Evolutionary conservation across 164 flowering plant species (phyloP).

Genomic region (Liriodendron chinense): DNA sequence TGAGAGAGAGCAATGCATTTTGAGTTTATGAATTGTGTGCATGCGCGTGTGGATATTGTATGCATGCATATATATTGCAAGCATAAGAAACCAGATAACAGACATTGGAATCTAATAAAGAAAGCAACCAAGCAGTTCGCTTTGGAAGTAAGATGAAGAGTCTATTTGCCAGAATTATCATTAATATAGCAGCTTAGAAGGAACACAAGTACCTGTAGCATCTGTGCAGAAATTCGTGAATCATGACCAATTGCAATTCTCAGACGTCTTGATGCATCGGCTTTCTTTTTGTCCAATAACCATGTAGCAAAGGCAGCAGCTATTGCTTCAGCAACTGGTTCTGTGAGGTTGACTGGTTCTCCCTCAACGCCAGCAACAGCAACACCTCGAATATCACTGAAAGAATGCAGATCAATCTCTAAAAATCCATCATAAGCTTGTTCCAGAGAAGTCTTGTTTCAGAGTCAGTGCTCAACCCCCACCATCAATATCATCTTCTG

Average conservation of each 20-base stretch:
- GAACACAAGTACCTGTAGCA: slow-evolving; percentile 50
- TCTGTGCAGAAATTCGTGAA: slow-evolving; percentile 91
- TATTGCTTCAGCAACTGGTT: slow-evolving; percentile 90
- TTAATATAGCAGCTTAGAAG: not conserved
- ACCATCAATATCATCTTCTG: no score
- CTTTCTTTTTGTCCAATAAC: slow-evolving; percentile 70
- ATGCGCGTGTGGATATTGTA: not conserved
- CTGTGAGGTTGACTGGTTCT: slow-evolving; percentile 85
- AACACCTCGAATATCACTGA: slow-evolving; percentile 98
- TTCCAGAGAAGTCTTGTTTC: not conserved
- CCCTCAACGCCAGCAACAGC: slow-evolving; percentile 96
- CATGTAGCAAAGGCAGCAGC: slow-evolving; percentile 94
- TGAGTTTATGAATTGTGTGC: no score
- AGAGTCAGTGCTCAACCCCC: no score
- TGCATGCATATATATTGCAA: not conserved
- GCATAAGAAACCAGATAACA: not conserved
- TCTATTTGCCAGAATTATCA: not conserved
- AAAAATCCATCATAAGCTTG: not conserved
- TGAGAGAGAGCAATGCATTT: no score
- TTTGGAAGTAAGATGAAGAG: not conserved
- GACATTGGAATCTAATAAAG: not conserved
- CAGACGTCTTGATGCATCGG: slow-evolving; percentile 47
- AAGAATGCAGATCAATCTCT: slow-evolving; percentile 1
- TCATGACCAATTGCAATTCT: slow-evolving; percentile 92
- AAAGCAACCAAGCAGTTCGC: not conserved